phyloP scores from a whole-genome alignment of 495 filamentous ascomycete species.

The Penicillium bovifimosum region DNA sequence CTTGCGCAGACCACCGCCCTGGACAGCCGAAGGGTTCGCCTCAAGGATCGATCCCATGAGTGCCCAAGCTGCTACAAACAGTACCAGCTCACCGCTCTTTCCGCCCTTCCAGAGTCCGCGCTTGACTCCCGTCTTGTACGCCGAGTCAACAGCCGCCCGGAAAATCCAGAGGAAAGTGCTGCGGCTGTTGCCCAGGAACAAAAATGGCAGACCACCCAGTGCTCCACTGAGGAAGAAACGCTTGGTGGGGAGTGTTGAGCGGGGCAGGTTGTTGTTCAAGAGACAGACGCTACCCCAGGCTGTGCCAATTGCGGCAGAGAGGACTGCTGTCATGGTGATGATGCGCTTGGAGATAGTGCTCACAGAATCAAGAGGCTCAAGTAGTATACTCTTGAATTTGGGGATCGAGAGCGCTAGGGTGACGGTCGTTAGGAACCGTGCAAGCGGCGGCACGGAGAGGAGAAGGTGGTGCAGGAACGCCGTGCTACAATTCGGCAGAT shows the following conservation, averaged over 20 bases:
- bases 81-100: constrained; percentile 72
- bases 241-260: constrained; percentile 66
- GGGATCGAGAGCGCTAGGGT: constrained; percentile 65
- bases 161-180: constrained; percentile 63
- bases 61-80: constrained; percentile 73
- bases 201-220: constrained; percentile 72
- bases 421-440: constrained; percentile 66
- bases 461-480: constrained; percentile 82
- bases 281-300: constrained; percentile 85
- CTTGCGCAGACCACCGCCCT: constrained; percentile 63
- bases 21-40: constrained; percentile 58
- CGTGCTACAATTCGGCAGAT: constrained; percentile 76
- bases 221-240: constrained; percentile 87
- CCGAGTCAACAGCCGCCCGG: constrained; percentile 65
- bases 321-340: constrained; percentile 64
- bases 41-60: constrained; percentile 77
- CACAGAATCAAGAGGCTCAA: constrained; percentile 59
- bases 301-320: constrained; percentile 72
- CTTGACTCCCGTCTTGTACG: constrained; percentile 91
- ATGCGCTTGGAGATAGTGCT: constrained; percentile 55
- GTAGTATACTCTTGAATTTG: constrained; percentile 57
- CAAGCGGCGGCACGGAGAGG: constrained; percentile 69
- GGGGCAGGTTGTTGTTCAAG: constrained; percentile 72
- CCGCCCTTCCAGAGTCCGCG: constrained; percentile 74
- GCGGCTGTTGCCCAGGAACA: constrained; percentile 62